A percentile compares a stretch with the other conserved stretches of the same genome.
These are phyloP conservation scores for Fistulifera solaris DNA, from an alignment of 108 stramenopile genomes.

Conservation along the genomic window DNA sequence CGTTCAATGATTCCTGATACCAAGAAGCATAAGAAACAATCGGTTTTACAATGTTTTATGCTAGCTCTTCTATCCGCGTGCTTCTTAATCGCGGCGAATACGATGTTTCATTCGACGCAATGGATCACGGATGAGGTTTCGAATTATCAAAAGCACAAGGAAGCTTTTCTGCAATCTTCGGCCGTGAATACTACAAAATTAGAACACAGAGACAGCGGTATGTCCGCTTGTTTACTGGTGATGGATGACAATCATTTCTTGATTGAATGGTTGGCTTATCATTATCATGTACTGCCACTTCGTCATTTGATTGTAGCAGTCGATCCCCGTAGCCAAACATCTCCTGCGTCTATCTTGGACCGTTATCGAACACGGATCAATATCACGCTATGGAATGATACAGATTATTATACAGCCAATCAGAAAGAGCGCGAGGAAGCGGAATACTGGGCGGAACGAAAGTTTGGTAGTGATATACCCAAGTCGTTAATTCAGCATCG, in stretches of 20 bases:
- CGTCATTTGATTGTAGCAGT: constrained; percentile 27
- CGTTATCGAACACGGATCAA: constrained; percentile 25
- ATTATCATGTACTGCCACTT: constrained; percentile 37
- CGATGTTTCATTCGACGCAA: too few relatives aligned
- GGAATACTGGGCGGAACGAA: constrained; percentile 1
- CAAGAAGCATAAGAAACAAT: too few relatives aligned
- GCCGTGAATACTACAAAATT: too few relatives aligned
- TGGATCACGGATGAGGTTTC: too few relatives aligned
- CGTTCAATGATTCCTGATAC: too few relatives aligned
- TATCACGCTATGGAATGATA: constrained; percentile 29
- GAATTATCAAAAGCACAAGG: too few relatives aligned
- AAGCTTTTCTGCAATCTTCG: too few relatives aligned
- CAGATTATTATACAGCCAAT: constrained; percentile 10
- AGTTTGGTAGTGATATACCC: constrained; percentile 14
- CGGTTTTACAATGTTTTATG: too few relatives aligned
- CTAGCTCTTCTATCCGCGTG: too few relatives aligned
- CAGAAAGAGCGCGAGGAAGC: constrained; percentile 20
- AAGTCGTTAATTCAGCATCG: constrained; percentile 20
- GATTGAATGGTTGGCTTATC: constrained; percentile 52
- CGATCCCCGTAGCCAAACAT: constrained; percentile 31
- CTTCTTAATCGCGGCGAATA: too few relatives aligned
- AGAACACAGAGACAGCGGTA: constrained; percentile 1
- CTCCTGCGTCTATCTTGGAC: constrained; percentile 22
- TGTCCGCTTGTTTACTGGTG: constrained; percentile 44
- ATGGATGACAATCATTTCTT: constrained; percentile 56